A percentile compares a stretch with the other conserved stretches of the same genome.
Evolutionary conservation across 2,329 filamentous ascomycete genomes (phyloP).

Genomic region (Fusarium gaditjirri): DNA sequence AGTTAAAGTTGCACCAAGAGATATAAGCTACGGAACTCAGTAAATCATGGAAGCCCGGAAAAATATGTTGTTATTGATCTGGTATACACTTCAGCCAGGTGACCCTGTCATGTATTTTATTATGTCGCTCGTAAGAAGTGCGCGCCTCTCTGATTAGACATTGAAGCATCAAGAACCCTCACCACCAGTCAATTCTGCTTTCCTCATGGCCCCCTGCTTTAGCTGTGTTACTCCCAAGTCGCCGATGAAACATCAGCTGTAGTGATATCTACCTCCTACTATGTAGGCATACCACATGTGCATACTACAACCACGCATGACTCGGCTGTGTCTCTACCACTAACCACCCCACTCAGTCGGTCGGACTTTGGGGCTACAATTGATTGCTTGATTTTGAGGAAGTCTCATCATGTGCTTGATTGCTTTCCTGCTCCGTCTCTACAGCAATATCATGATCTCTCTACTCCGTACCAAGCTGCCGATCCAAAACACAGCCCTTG

Average conservation of each 20-base stretch:
- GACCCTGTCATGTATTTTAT: neutral
- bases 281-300: neutral
- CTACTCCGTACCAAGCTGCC: neutral
- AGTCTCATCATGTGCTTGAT: neutral
- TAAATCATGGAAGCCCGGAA: neutral
- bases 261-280: neutral
- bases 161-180: neutral
- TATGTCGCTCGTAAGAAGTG: neutral
- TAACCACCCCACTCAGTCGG: neutral
- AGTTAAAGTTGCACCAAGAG: neutral
- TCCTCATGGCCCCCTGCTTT: neutral
- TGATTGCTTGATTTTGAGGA: slow-evolving; percentile 10
- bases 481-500: neutral
- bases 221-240: neutral
- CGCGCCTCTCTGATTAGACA: neutral
- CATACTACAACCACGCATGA: neutral
- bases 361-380: neutral
- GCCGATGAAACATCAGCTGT: neutral
- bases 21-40: neutral
- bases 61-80: neutral
- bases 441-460: too few relatives aligned
- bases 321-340: neutral
- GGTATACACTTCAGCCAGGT: neutral
- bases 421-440: neutral
- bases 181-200: neutral